Conservation (phyloP, 768 basidiomycete species). For the Tephrocybe sp. region DNA sequence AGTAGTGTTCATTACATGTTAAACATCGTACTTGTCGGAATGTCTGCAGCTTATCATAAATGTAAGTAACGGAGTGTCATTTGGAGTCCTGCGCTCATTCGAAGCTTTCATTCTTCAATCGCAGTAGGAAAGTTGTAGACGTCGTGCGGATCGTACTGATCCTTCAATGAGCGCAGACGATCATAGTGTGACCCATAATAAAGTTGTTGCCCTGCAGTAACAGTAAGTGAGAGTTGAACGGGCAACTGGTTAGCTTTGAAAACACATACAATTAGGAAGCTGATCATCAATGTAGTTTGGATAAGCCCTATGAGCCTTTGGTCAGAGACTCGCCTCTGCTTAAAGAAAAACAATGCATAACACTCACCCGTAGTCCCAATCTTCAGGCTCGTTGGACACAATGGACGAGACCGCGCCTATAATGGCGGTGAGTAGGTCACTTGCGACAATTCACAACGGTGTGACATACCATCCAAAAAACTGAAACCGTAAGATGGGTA, state of each 20-base stretch:
- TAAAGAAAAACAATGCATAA: not conserved
- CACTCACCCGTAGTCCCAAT: slow-evolving; percentile 28
- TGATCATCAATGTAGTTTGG: slow-evolving; percentile 37
- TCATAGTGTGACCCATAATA: slow-evolving; percentile 31
- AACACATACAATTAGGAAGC: slow-evolving; percentile 27
- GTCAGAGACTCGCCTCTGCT: not conserved
- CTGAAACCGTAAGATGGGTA: slow-evolving; percentile 42
- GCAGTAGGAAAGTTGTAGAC: slow-evolving; percentile 36
- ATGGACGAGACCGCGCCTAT: slow-evolving; percentile 9
- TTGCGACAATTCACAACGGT: slow-evolving; percentile 20
- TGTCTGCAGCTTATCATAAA: too few species aligned
- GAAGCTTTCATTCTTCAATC: slow-evolving; percentile 20
- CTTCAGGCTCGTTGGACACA: slow-evolving; percentile 20
- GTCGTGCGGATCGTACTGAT: slow-evolving; percentile 30
- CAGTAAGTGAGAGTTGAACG: not conserved
- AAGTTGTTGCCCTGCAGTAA: slow-evolving; percentile 25
- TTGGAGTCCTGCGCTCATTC: too few species aligned
- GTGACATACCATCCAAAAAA: slow-evolving; percentile 34
- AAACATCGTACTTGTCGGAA: too few species aligned
- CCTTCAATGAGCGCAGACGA: slow-evolving; percentile 29
- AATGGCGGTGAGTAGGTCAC: not conserved
- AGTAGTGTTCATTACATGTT: too few species aligned
- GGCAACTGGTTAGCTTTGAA: not conserved
- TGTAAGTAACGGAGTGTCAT: too few species aligned
- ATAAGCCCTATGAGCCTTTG: slow-evolving; percentile 23